Conservation (phyloP, 331 rosid genomes). For the Pyracantha coccinea region DNA sequence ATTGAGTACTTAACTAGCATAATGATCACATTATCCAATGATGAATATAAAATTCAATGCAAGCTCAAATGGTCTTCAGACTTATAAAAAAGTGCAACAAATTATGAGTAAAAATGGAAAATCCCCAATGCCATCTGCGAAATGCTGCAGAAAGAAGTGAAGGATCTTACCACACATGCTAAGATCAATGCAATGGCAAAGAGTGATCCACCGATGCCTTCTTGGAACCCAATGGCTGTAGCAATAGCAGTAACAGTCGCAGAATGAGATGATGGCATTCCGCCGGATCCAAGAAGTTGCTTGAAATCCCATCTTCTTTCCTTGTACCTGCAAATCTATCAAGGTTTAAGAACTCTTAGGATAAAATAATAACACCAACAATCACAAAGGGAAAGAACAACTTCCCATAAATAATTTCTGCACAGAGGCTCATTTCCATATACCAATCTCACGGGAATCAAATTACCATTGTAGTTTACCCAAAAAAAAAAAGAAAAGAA, state of each 20-base stretch:
- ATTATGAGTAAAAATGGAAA: no score
- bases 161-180: constrained; percentile 69
- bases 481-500: no score
- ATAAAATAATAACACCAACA: neutral
- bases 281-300: constrained; percentile 84
- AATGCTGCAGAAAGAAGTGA: constrained; percentile 3
- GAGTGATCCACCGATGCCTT: constrained; percentile 79
- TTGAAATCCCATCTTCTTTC: constrained; percentile 91
- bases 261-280: constrained; percentile 99
- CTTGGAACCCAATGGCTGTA: constrained; percentile 74
- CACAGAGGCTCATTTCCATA: neutral
- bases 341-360: constrained; percentile 38
- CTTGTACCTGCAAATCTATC: constrained; percentile 58
- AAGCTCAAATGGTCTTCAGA: neutral
- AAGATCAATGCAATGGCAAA: constrained; percentile 74
- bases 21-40: neutral
- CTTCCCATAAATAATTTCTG: neutral
- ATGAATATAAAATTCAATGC: neutral
- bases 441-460: neutral
- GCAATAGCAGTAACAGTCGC: constrained; percentile 94
- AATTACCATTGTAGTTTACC: neutral
- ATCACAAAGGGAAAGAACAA: neutral
- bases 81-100: neutral
- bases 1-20: neutral
- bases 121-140: neutral